Evolutionary conservation across 2,329 filamentous ascomycete species (phyloP).

Genomic region (Fusarium illudens): DNA sequence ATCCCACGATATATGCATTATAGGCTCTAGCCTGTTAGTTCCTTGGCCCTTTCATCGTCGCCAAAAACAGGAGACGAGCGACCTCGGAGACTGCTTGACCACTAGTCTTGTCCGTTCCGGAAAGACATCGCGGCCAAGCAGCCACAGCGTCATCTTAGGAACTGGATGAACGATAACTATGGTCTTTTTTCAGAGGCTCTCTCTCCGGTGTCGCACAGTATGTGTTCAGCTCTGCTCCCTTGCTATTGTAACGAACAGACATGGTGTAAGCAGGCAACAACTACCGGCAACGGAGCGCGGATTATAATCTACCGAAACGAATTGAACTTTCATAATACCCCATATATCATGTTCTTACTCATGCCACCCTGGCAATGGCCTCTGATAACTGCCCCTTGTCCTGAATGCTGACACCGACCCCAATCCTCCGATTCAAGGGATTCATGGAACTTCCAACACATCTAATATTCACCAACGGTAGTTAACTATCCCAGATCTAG

Average conservation of each 20-base stretch:
- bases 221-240: neutral
- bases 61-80: neutral
- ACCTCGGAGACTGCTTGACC: neutral
- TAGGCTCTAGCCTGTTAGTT: neutral
- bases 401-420: neutral
- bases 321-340: too few relatives aligned
- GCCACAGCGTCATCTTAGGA: neutral
- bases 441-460: neutral
- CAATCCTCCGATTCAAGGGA: neutral
- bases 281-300: neutral
- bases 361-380: neutral
- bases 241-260: too few relatives aligned
- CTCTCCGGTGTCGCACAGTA: too few relatives aligned
- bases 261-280: neutral
- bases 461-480: neutral
- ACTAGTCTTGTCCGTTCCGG: neutral
- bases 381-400: neutral
- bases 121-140: neutral
- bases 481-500: neutral
- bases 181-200: neutral
- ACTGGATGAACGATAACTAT: neutral
- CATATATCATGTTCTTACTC: neutral
- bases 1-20: neutral
- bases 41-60: neutral
- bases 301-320: too few relatives aligned